Base-by-base conservation (phyloP, 208 protist species). In the Angomonas ambiguus region DNA sequence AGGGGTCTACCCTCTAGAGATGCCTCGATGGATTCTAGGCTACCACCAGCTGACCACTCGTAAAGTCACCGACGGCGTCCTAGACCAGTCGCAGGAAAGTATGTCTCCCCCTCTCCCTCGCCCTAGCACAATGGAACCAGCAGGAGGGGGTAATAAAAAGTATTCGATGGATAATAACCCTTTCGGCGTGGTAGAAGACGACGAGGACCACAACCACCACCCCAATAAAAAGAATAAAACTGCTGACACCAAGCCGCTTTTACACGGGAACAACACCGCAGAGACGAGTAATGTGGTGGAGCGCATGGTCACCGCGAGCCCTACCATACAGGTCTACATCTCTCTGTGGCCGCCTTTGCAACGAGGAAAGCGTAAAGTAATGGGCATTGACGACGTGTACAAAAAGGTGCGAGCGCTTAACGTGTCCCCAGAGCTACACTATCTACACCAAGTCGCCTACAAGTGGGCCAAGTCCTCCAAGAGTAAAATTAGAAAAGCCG, bases 271-370 rank as follows among this genome's bases (percentile, higher is more conserved):
- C n/a, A 58, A 16, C 13, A 2, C 51, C 51, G 13, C 5, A 22
- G 51, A 10, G 25, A 28, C 20, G 51, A 28, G 28, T 22, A 45
- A 11, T 33, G 57, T 55, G 33, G 53, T 13, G 4, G 31, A 55
- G 33, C 48, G 11, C 18, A 51, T 66, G 18, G 58, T 62, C 13
- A 53, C 42, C 60, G 65, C 27, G 34, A 63, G 67, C 33, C 74
- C 88, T 1, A 84, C 83, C 11, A 63, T 94, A 25, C 84, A 91
- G 72, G 64, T 94, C 32, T 94, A 92, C 71, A 27, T 94, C n/a
- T 80, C 88, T 20, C 81, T 94, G 41, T 90, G 80, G 77, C 85
- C 88, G 13, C 85, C 83, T 20, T 73, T 90, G 64, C 75, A 80
- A 64, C 80, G 83, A 32, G 74, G 74, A 6, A 72, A 77, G 60